Evolutionary conservation across 2,329 filamentous ascomycete genomes (phyloP), one percentile per base, ranked within the genome.

Genomic region (Nigrospora osmanthi): DNA sequence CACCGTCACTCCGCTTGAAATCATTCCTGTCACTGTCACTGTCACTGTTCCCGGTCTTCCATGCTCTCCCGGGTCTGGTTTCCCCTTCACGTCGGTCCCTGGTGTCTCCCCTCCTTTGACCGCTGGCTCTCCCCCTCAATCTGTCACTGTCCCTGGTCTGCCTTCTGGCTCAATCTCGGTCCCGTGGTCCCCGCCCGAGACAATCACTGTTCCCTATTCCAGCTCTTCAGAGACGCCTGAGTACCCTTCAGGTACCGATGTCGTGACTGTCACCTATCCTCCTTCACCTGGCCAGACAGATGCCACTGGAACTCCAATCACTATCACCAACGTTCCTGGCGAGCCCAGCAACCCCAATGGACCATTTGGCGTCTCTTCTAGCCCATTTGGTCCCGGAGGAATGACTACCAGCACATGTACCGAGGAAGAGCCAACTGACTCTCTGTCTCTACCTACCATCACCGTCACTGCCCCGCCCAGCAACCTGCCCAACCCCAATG

Each of bases 1-100:
- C 50, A 75, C 73, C 32, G 60, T 75, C 41, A 63, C 61, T 43
- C 63, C 67, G 13, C 57, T 59, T 46, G 56, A 52, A 38, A 49
- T 61, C 6, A 52, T 58, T 19, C 55, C 54, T 40, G 51, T 59
- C 47, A 46, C 62, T 47, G 63, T 60, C 14, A 63, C 60, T 43
- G 48, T 63, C 40, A 49, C 57, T 38, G 50, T 55, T 43, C 53
- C 55, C 36, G 48, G 47, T 38, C 45, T 49, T 43, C 47, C 52
- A 42, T 47, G 47, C 45, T 49, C 51, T 45, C 49, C 56, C 37
- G 50, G 54, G 42, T 52, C 55, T 38, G 48, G 47, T 37, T 44
- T 49, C 42, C 47, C 52, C 13, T 38, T 34, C n/a, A 19, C n/a
- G 3, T 17, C 35, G n/a, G 34, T 33, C 23, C 36, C 47, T 44